These are phyloP conservation scores for Colletotrichum eremochloae DNA, from an alignment of 2,329 filamentous ascomycete species.

Conservation along the genomic window DNA sequence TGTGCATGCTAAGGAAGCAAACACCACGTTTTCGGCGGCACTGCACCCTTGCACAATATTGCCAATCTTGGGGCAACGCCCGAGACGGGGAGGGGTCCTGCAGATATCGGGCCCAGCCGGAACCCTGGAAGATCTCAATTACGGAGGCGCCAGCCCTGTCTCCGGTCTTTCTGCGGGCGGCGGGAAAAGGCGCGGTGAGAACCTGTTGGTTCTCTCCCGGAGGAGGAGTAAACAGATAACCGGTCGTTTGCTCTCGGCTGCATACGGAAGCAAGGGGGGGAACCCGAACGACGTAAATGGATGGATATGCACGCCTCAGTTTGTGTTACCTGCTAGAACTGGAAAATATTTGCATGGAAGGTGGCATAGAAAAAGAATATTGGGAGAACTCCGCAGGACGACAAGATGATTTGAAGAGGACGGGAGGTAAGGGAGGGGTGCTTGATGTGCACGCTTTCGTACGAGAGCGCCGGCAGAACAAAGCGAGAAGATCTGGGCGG, in stretches of 20 bases:
- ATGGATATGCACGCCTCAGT: background rate
- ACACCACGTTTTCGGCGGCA: slow-evolving; percentile 16
- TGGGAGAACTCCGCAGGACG: background rate
- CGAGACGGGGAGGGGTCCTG: background rate
- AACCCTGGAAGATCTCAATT: background rate
- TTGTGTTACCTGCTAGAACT: background rate
- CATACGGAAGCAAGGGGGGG: background rate
- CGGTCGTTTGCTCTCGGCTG: background rate
- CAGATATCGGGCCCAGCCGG: background rate
- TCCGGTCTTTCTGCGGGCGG: background rate
- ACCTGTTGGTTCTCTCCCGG: background rate
- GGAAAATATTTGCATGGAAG: background rate
- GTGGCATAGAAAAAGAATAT: too few relatives aligned
- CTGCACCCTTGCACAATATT: slow-evolving; percentile 3
- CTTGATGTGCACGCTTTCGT: background rate
- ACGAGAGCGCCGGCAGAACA: background rate
- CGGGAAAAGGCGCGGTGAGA: background rate
- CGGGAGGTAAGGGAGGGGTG: too few relatives aligned
- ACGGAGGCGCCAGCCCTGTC: too few relatives aligned
- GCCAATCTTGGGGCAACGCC: slow-evolving; percentile 11
- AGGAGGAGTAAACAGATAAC: background rate
- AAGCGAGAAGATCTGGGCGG: background rate
- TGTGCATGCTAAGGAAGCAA: slow-evolving; percentile 20
- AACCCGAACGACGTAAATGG: background rate
- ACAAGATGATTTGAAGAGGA: background rate